These are phyloP conservation scores for Microsporum ferrugineum DNA, from an alignment of 2,329 filamentous ascomycete genomes.

Conservation along the genomic window DNA sequence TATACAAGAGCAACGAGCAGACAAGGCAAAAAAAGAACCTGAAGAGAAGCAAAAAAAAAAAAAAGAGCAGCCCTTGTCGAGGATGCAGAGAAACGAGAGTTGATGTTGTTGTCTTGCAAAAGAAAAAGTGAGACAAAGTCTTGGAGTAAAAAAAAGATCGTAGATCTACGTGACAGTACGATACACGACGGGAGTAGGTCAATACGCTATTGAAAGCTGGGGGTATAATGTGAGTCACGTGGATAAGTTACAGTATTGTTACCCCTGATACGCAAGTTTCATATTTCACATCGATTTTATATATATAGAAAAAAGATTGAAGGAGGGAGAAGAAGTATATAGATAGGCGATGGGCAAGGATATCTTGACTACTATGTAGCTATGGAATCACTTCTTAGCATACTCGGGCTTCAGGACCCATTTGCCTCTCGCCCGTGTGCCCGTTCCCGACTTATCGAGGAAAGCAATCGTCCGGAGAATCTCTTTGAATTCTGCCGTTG, in stretches of 20 bases:
- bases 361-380: neutral
- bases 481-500: conserved; percentile 68
- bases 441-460: conserved; percentile 46
- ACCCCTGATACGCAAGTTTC: conserved; percentile 1
- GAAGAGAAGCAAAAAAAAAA: neutral
- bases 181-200: neutral
- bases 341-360: neutral
- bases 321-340: neutral
- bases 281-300: neutral
- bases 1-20: neutral
- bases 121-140: conserved; percentile 2
- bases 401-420: conserved; percentile 53
- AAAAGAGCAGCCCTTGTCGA: neutral
- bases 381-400: conserved; percentile 13
- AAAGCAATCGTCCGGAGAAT: conserved; percentile 66
- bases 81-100: conserved; percentile 1
- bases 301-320: neutral
- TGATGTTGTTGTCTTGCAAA: neutral
- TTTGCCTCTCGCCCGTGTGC: conserved; percentile 38
- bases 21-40: neutral
- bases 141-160: neutral
- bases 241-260: neutral
- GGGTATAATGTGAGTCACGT: neutral
- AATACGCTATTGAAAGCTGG: neutral
- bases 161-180: neutral